Evolutionary conservation across 371 early-diverging fungal genomes (phyloP).

Genomic region (Dipsacomyces acuminosporus): DNA sequence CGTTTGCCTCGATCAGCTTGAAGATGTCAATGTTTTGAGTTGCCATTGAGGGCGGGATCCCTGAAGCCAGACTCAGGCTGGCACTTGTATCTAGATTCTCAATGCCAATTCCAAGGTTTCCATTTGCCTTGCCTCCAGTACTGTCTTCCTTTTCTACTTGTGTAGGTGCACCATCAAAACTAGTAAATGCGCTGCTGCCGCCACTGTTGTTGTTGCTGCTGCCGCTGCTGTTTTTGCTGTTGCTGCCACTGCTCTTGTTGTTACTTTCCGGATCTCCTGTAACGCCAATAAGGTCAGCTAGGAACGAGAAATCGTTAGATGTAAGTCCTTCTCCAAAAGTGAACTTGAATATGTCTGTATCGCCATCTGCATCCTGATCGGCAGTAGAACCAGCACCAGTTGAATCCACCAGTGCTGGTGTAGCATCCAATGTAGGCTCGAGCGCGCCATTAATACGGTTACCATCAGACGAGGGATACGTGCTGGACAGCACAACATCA

Average conservation of each 20-base stretch:
- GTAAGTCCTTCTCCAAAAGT: neutral
- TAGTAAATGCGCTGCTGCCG: no score
- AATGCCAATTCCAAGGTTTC: neutral
- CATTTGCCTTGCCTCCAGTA: neutral
- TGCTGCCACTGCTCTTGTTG: neutral
- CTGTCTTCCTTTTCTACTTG: neutral
- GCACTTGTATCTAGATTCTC: neutral
- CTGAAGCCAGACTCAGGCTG: no score
- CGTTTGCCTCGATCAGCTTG: neutral
- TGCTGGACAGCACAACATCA: neutral
- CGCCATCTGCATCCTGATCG: neutral
- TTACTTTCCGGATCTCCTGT: neutral
- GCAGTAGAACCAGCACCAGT: no score
- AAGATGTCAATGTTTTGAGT: neutral
- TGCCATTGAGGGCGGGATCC: neutral
- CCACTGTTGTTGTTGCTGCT: neutral
- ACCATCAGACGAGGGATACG: neutral
- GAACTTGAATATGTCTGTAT: conserved; percentile 8
- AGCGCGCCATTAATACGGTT: no score
- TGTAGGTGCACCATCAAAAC: no score
- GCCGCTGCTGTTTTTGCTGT: neutral
- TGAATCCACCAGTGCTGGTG: no score
- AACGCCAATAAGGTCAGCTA: conserved; percentile 23
- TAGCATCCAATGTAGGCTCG: no score
- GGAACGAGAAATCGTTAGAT: conserved; percentile 14